Conservation (phyloP, 768 basidiomycete genomes). For the Gymnopilus junonius region DNA sequence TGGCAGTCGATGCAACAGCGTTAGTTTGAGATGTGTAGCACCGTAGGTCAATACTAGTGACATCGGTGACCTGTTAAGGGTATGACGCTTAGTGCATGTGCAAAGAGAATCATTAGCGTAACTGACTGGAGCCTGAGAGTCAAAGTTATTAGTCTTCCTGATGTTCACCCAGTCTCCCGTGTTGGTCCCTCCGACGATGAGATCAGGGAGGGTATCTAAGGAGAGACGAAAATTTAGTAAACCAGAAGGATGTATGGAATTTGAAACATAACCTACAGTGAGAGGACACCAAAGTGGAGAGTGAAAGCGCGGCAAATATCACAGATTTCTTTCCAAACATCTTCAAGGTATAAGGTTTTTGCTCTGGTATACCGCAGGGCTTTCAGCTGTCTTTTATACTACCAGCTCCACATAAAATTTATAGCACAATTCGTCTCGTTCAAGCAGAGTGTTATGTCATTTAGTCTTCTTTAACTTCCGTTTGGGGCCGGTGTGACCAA, state of each 20-base stretch:
- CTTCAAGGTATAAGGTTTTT: constrained; percentile 5
- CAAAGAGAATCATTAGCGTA: no score
- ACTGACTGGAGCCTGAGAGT: constrained; percentile 41
- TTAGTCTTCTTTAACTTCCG: neutral
- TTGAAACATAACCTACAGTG: constrained; percentile 25
- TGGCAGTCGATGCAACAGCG: constrained; percentile 45
- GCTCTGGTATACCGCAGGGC: neutral
- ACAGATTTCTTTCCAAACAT: constrained; percentile 23
- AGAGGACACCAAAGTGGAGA: constrained; percentile 23
- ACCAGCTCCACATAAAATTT: neutral
- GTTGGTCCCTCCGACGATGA: constrained; percentile 43
- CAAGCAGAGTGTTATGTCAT: neutral
- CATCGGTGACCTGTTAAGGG: constrained; percentile 52
- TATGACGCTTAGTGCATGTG: no score
- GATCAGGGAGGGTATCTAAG: constrained; percentile 50
- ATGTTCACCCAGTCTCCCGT: constrained; percentile 46
- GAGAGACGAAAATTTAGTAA: neutral
- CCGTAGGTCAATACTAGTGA: constrained; percentile 49
- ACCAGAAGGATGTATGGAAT: neutral
- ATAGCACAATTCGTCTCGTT: neutral
- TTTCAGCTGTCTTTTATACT: neutral
- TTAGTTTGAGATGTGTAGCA: constrained; percentile 48
- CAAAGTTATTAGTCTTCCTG: constrained; percentile 50
- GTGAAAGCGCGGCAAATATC: constrained; percentile 21
- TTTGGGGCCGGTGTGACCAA: neutral